Evolutionary conservation across 2,329 filamentous ascomycete species (phyloP).

Genomic region (Penicillium palitans): DNA sequence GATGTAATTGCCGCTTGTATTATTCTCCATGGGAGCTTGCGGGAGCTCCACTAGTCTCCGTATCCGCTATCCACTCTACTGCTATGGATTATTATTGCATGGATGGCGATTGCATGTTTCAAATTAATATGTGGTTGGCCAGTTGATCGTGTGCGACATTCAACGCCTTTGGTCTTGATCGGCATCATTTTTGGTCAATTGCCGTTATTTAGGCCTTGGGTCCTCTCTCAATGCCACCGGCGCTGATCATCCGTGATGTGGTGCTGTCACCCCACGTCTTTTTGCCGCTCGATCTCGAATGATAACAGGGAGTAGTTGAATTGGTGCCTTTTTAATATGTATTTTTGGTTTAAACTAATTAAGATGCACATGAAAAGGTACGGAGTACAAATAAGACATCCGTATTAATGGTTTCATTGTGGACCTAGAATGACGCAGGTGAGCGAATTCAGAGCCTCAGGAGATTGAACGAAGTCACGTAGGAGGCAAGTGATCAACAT

Average conservation of each 20-base stretch:
- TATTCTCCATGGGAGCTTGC: background rate
- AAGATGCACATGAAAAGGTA: background rate
- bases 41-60: conserved; percentile 1
- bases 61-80: background rate
- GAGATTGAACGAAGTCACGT: background rate
- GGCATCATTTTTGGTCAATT: background rate
- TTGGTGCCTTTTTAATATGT: background rate
- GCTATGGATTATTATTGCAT: background rate
- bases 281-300: conserved; percentile 5
- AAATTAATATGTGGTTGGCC: conserved; percentile 1
- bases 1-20: background rate
- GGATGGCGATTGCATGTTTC: background rate
- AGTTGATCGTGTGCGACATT: background rate
- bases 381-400: background rate
- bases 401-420: background rate
- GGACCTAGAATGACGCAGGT: conserved; percentile 3
- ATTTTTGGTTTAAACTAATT: background rate
- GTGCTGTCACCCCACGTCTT: conserved; percentile 1
- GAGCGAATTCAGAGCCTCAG: conserved; percentile 1
- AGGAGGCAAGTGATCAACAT: background rate
- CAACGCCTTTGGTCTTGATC: background rate
- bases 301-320: background rate
- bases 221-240: background rate
- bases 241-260: conserved; percentile 4
- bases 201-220: background rate